A percentile compares a stretch with the other conserved stretches of the same genome.
These are phyloP conservation scores for Anethum foeniculum DNA, from an alignment of 140 eudicot species.

Conservation along the genomic window DNA sequence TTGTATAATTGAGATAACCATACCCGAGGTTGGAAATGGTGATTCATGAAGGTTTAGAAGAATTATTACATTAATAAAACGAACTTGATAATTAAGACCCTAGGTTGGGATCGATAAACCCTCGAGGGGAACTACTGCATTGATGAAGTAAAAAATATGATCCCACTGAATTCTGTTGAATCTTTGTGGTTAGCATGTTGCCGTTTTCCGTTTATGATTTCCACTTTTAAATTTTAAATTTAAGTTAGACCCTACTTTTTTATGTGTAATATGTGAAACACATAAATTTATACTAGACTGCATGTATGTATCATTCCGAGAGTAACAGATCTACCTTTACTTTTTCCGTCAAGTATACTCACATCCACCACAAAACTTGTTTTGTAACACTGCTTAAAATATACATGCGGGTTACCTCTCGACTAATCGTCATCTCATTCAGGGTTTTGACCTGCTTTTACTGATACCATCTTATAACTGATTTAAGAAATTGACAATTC, in stretches of 20 bases:
- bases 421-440: background rate
- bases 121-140: background rate
- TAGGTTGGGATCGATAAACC: background rate
- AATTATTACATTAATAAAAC: background rate
- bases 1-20: background rate
- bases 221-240: background rate
- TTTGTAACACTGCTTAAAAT: background rate
- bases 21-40: background rate
- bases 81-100: background rate
- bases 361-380: background rate
- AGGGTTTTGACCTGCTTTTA: background rate
- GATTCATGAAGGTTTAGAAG: background rate
- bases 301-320: background rate
- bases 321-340: background rate
- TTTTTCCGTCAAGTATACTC: background rate
- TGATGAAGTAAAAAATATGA: background rate
- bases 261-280: background rate
- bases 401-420: background rate
- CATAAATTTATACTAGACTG: background rate
- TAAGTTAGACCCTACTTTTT: background rate
- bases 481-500: conserved; percentile 8
- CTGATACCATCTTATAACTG: conserved; percentile 1
- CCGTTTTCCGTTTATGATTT: background rate
- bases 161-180: background rate
- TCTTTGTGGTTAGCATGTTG: background rate